Base-by-base conservation (phyloP, 1,284 basidiomycete genomes). In the Rhodotorula sp. region DNA sequence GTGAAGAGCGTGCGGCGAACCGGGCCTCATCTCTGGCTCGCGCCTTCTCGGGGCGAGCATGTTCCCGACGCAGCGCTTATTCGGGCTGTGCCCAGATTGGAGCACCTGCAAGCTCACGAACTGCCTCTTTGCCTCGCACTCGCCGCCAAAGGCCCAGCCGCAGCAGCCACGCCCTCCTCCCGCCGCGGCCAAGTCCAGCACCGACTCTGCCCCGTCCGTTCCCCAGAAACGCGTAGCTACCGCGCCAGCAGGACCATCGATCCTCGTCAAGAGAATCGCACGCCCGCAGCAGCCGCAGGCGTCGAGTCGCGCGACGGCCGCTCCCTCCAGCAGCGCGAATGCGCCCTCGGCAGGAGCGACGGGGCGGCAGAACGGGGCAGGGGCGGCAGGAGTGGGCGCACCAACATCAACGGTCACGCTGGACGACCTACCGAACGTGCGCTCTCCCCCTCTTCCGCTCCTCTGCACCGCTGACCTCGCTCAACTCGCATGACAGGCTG, bases 81-180 rank as follows among this genome's bases (percentile, higher is more conserved):
- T 92, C 80, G 83, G 83, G 34, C 81, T 81, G 7, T 92, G 91
- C 83, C 90, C 90, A 22, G 85, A 88, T 44, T 79, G 72, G 71
- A 66, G 78, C 34, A 71, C 57, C 37, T 91, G 90, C 78, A 79
- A 78, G 9, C 83, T 86, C n/a, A 69, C 80, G 8, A 79, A 82
- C 67, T 92, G 91, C 79, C 77, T 89, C 36, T 91, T 89, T 81
- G 88, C 87, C 90, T 91, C 80, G 79, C 81, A 12, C 71, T 39
- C 37, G 8, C 58, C 44, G 27, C 25, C 55, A 25, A 22, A 27
- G 10, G 32, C 50, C n/a, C n/a, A 44, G 17, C 36, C 55, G 27
- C 36, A 39, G 22, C 6, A 60, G 12, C 54, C 56, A 7, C 55
- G 25, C 79, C 32, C 46, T 13, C n/a, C 54, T 13, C 8, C 64